Conservation (phyloP, 169 alveolate genomes). For the Babesia ovata region DNA sequence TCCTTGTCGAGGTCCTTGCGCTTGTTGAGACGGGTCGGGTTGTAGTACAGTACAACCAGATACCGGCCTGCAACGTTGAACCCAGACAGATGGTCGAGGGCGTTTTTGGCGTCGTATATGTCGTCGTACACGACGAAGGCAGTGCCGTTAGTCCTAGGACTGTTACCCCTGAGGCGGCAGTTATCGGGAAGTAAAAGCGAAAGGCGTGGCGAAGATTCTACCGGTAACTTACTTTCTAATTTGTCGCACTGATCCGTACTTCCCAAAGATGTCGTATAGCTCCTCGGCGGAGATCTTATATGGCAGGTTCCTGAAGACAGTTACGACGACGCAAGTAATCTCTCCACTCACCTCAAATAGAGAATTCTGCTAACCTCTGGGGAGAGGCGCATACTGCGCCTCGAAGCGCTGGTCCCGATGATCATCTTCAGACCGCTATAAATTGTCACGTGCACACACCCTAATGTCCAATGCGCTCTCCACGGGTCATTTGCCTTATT, state of each 20-base stretch:
- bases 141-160: constrained; percentile 92
- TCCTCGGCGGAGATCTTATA: constrained; percentile 92
- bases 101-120: constrained; percentile 97
- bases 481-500: not conserved
- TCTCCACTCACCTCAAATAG: constrained; percentile 54
- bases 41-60: constrained; percentile 85
- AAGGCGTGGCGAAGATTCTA: not conserved
- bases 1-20: constrained; percentile 81
- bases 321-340: not conserved
- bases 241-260: constrained; percentile 97
- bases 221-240: constrained; percentile 88
- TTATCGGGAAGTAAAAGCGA: constrained; percentile 3
- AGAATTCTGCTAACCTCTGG: constrained; percentile 72
- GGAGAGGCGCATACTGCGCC: constrained; percentile 68
- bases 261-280: constrained; percentile 97
- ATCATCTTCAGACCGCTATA: constrained; percentile 26
- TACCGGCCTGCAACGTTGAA: constrained; percentile 96
- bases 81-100: constrained; percentile 97
- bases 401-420: constrained; percentile 51
- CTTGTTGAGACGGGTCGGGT: constrained; percentile 84
- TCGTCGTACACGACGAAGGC: constrained; percentile 98
- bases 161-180: constrained; percentile 78
- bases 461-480: not conserved
- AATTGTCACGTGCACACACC: not conserved
- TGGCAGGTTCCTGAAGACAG: constrained; percentile 81